Percentiles rank a stretch among this genome's conserved stretches.
Conservation (phyloP, 2,329 filamentous ascomycete genomes). For the Neofusicoccum kwambonambiense region DNA sequence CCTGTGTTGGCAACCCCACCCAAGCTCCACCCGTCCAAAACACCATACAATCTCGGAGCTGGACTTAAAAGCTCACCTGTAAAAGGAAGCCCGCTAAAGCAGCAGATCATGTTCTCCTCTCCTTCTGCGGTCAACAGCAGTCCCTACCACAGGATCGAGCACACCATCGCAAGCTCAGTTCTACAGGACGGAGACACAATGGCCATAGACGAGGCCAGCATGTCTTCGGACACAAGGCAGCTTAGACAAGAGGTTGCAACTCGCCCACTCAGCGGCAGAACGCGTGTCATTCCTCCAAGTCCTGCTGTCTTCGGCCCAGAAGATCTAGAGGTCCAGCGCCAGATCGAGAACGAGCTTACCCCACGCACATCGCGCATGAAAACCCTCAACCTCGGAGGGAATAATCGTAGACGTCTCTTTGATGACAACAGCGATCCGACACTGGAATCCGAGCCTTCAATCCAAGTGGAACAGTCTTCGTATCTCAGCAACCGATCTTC, state of each 20-base stretch:
- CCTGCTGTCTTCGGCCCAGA: slow-evolving; percentile 2
- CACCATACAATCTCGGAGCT: slow-evolving; percentile 11
- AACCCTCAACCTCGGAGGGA: not conserved
- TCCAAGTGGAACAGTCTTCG: not conserved
- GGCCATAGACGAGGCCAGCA: not conserved
- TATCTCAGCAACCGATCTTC: not conserved
- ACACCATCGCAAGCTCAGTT: slow-evolving; percentile 12
- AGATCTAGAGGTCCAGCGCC: not conserved
- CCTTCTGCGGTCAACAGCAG: slow-evolving; percentile 14
- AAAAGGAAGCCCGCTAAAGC: slow-evolving; percentile 15
- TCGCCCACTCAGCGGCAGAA: not conserved
- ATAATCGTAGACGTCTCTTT: not conserved
- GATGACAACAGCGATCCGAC: not conserved
- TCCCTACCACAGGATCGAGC: slow-evolving; percentile 6
- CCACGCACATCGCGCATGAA: not conserved
- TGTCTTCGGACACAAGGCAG: not conserved
- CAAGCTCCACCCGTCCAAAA: not conserved
- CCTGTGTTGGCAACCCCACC: not conserved
- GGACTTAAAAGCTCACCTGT: not conserved
- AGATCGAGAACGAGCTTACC: slow-evolving; percentile 10
- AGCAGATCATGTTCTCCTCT: slow-evolving; percentile 13
- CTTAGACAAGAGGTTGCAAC: not conserved
- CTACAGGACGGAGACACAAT: not conserved
- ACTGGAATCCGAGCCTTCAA: not conserved
- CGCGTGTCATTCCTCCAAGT: slow-evolving; percentile 2